A percentile compares a stretch with the other conserved stretches of the same genome.
Conservation (phyloP, 768 basidiomycete genomes). For the Lactarius tabidus region DNA sequence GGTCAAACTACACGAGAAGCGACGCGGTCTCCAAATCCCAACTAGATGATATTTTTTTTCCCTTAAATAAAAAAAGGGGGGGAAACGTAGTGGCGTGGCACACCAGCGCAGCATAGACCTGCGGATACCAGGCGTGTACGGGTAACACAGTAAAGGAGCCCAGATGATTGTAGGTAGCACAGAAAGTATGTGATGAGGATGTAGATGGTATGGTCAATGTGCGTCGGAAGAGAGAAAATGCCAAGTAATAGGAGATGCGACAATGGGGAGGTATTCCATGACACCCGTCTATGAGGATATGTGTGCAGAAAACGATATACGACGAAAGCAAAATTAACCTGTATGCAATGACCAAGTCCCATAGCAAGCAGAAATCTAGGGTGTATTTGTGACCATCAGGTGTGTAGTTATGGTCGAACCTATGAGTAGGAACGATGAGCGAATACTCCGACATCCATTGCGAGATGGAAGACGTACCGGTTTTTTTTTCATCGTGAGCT, state of each 20-base stretch:
- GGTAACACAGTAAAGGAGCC: slow-evolving; percentile 21
- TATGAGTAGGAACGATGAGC: slow-evolving; percentile 4
- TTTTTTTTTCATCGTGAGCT: slow-evolving; percentile 37
- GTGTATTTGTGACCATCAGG: slow-evolving; percentile 14
- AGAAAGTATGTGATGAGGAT: slow-evolving; percentile 21
- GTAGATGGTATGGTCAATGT: slow-evolving; percentile 21
- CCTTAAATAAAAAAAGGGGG: not conserved
- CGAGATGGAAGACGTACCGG: slow-evolving; percentile 27
- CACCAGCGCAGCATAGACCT: slow-evolving; percentile 21
- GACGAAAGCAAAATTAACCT: slow-evolving; percentile 17
- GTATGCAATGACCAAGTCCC: slow-evolving; percentile 21
- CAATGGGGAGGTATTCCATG: slow-evolving; percentile 16
- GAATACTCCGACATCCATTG: not conserved
- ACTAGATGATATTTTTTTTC: slow-evolving; percentile 14
- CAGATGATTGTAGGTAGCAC: slow-evolving; percentile 23
- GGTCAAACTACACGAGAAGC: not conserved
- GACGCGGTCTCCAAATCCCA: slow-evolving; percentile 11
- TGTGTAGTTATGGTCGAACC: slow-evolving; percentile 29
- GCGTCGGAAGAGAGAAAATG: slow-evolving; percentile 21
- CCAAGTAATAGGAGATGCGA: slow-evolving; percentile 19
- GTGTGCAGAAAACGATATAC: slow-evolving; percentile 24
- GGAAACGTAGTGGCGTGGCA: slow-evolving; percentile 6
- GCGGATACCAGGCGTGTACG: slow-evolving; percentile 14
- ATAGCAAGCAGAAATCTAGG: slow-evolving; percentile 21
- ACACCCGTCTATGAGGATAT: slow-evolving; percentile 25